Percentiles rank a stretch among this genome's conserved stretches.
phyloP scores from a whole-genome alignment of 2,329 filamentous ascomycete species.

The Talaromyces amestolkiae region DNA sequence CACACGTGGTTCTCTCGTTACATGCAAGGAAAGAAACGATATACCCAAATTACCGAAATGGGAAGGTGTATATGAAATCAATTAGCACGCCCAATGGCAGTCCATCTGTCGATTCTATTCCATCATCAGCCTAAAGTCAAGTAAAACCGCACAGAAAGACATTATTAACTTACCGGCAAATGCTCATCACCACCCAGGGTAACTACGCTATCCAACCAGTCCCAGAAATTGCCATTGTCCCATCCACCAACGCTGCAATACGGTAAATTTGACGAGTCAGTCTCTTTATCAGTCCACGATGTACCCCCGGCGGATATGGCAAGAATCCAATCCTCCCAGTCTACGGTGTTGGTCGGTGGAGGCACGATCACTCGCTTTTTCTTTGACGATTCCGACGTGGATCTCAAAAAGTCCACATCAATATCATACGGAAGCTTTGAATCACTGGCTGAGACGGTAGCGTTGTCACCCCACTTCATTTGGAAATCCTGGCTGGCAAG shows the following conservation, averaged over 20 bases:
- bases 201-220: conserved; percentile 6
- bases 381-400: neutral
- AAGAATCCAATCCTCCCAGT: conserved; percentile 10
- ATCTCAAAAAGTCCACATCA: neutral
- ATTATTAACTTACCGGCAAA: conserved; percentile 6
- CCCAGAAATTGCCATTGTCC: conserved; percentile 11
- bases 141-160: neutral
- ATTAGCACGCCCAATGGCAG: conserved; percentile 8
- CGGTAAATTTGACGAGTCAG: conserved; percentile 3
- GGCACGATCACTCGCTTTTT: neutral
- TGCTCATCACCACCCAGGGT: neutral
- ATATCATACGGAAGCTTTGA: conserved; percentile 13
- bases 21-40: neutral
- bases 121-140: conserved; percentile 2
- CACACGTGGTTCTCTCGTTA: neutral
- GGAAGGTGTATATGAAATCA: neutral
- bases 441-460: neutral
- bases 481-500: neutral
- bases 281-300: conserved; percentile 5
- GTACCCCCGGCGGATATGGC: neutral
- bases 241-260: conserved; percentile 12
- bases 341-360: neutral
- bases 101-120: conserved; percentile 13
- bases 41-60: neutral
- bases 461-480: conserved; percentile 4